Conservation (phyloP, 1,284 basidiomycete genomes). For the Singerocomus rubriflavus region DNA sequence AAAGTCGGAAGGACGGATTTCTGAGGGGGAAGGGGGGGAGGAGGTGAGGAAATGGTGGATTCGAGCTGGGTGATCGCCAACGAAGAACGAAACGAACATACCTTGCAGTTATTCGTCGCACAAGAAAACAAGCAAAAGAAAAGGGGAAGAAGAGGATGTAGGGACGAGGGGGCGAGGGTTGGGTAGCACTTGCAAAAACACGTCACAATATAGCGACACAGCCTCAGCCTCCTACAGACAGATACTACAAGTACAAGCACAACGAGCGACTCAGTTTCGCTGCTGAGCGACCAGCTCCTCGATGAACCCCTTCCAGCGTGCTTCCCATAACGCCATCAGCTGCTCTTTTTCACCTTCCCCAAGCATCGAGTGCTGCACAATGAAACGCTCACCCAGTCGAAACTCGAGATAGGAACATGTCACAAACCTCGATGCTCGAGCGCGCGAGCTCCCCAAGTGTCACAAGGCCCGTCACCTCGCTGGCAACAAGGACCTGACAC, state of each 20-base stretch:
- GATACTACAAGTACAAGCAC: constrained; percentile 32
- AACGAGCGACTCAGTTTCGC: constrained; percentile 1
- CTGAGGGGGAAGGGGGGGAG: constrained; percentile 32
- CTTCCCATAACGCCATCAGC: constrained; percentile 49
- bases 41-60: constrained; percentile 37
- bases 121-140: neutral
- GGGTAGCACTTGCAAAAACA: constrained; percentile 17
- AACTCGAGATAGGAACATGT: neutral
- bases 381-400: constrained; percentile 1
- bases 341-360: constrained; percentile 43
- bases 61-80: constrained; percentile 34
- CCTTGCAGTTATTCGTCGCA: constrained; percentile 14
- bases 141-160: neutral
- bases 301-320: constrained; percentile 51
- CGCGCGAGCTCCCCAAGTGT: constrained; percentile 59
- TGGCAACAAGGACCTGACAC: constrained; percentile 52
- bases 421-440: constrained; percentile 59
- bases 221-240: constrained; percentile 16
- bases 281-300: constrained; percentile 34
- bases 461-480: constrained; percentile 59
- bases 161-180: constrained; percentile 1
- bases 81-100: constrained; percentile 27
- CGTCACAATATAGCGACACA: constrained; percentile 26
- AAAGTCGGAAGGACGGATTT: constrained; percentile 28
- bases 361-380: constrained; percentile 51